Percentiles rank a stretch among this genome's conserved stretches.
Conservation (phyloP, 331 rosid species). For the Prunus yedoensis region DNA sequence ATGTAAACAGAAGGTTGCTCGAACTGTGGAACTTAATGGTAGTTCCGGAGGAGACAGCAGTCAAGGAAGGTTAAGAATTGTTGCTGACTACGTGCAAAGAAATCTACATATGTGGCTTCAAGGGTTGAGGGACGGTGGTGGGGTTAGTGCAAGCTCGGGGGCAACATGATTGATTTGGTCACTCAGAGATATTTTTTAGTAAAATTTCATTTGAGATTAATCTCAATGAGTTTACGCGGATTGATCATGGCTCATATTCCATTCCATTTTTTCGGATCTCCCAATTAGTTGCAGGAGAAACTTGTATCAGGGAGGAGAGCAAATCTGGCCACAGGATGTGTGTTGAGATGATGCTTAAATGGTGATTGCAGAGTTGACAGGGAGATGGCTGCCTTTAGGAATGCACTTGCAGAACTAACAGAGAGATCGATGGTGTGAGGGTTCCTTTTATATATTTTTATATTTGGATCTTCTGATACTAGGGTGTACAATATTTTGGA, state of each 20-base stretch:
- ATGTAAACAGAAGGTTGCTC: slow-evolving; percentile 74
- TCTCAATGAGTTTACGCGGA: slow-evolving; percentile 26
- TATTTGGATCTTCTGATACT: slow-evolving; percentile 31
- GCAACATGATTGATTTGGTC: slow-evolving; percentile 41
- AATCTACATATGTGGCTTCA: slow-evolving; percentile 71
- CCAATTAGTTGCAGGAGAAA: slow-evolving; percentile 25
- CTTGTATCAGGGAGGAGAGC: slow-evolving; percentile 23
- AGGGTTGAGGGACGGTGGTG: slow-evolving; percentile 75
- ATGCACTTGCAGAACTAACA: slow-evolving; percentile 4
- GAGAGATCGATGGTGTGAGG: slow-evolving; percentile 21
- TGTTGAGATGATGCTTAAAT: background rate
- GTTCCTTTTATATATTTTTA: slow-evolving; percentile 2
- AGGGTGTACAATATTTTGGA: slow-evolving; percentile 33
- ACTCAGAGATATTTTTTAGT: background rate
- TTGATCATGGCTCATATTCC: slow-evolving; percentile 18
- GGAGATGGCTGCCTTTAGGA: background rate
- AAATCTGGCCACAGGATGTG: background rate
- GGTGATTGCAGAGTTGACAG: background rate
- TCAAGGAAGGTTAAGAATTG: slow-evolving; percentile 91
- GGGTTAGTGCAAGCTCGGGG: slow-evolving; percentile 55
- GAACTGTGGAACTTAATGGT: slow-evolving; percentile 65
- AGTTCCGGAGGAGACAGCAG: slow-evolving; percentile 58
- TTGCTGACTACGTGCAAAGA: slow-evolving; percentile 91
- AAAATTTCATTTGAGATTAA: background rate
- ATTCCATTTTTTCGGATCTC: slow-evolving; percentile 2